phyloP scores from a whole-genome alignment of 1,284 basidiomycete genomes.

The Schizophyllum commune region DNA sequence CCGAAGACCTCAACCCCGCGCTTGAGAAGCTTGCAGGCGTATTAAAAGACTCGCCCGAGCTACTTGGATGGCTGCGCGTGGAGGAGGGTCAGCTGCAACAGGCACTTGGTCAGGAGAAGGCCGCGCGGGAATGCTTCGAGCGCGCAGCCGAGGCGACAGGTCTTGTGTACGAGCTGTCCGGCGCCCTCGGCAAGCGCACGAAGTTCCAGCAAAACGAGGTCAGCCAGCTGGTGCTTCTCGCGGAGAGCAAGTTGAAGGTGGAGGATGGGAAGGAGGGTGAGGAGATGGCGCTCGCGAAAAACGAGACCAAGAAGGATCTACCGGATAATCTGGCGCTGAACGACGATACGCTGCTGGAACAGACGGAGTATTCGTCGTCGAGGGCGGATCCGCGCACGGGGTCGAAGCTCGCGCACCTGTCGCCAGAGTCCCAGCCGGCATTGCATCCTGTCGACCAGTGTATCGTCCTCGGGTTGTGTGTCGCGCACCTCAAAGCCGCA shows the following conservation, averaged over 20 bases:
- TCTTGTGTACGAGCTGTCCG: slow-evolving; percentile 87
- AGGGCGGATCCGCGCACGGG: slow-evolving; percentile 32
- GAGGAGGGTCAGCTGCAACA: slow-evolving; percentile 83
- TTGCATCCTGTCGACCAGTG: slow-evolving; percentile 89
- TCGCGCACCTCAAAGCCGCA: slow-evolving; percentile 84
- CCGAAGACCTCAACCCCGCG: slow-evolving; percentile 24
- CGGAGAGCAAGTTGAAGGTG: slow-evolving; percentile 66
- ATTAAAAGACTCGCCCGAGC: slow-evolving; percentile 44
- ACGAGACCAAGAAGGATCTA: slow-evolving; percentile 22
- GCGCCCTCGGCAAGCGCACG: slow-evolving; percentile 89
- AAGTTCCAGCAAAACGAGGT: slow-evolving; percentile 87
- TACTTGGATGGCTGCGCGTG: slow-evolving; percentile 65
- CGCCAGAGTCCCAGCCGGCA: slow-evolving; percentile 79
- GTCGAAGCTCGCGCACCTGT: slow-evolving; percentile 53
- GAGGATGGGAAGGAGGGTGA: slow-evolving; percentile 14
- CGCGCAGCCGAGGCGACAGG: slow-evolving; percentile 72
- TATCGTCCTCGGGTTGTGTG: slow-evolving; percentile 82
- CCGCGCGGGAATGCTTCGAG: slow-evolving; percentile 76
- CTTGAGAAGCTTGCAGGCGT: slow-evolving; percentile 42
- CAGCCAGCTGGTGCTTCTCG: slow-evolving; percentile 91
- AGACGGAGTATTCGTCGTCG: slow-evolving; percentile 83
- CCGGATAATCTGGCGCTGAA: slow-evolving; percentile 84
- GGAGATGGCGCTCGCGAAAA: slow-evolving; percentile 14
- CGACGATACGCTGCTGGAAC: slow-evolving; percentile 94
- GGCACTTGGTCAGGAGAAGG: slow-evolving; percentile 64